Base-by-base conservation (phyloP, 768 basidiomycete genomes). In the Russula sp. region DNA sequence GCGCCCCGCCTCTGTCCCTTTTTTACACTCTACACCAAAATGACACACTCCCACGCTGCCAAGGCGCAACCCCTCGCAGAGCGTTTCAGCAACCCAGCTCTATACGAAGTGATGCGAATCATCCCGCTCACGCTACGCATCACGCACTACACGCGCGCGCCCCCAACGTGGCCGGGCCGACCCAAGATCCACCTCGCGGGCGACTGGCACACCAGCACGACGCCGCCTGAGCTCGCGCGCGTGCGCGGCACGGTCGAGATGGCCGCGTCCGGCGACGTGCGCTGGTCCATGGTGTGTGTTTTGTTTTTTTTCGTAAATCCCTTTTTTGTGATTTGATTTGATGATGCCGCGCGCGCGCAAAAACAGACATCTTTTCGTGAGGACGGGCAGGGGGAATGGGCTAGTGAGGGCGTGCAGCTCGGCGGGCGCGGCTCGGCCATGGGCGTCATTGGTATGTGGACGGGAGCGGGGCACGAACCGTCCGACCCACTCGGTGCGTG, bases 391-490 rank as follows among this genome's bases (percentile, higher is more conserved):
- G 73, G 77, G 0, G 77, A 82, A 63, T 85, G 83, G 83, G 70
- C 73, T 1, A 78, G 76, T 13, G 83, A 85, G 62, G 80, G 76
- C n/a, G 72, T 85, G 0, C 83, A 85, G 61, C 69, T 84, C 11
- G 84, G 84, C 13, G 78, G 77, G 2, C 71, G 80, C 16, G 81
- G 81, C 7, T 81, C 81, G n/a, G 77, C 76, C 0, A 67, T 75
- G 22, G 84, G 84, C 9, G 69, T 82, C 2, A 71, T 85, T 1
- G 83, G 83, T 8, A 66, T 78, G 72, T 84, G 82, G 82, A 83
- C 83, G 0, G 80, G 81, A 8, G 78, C 77, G 14, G 68, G 68
- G 18, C 82, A 83, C 63, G 78, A 78, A 62, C 59, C 61, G 5
- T 69, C 69, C 6, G 78, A 78, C 65, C 79, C 78, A 1, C 65